phyloP scores from a whole-genome alignment of 768 basidiomycete species.

The Mrakia hoshinonis region DNA sequence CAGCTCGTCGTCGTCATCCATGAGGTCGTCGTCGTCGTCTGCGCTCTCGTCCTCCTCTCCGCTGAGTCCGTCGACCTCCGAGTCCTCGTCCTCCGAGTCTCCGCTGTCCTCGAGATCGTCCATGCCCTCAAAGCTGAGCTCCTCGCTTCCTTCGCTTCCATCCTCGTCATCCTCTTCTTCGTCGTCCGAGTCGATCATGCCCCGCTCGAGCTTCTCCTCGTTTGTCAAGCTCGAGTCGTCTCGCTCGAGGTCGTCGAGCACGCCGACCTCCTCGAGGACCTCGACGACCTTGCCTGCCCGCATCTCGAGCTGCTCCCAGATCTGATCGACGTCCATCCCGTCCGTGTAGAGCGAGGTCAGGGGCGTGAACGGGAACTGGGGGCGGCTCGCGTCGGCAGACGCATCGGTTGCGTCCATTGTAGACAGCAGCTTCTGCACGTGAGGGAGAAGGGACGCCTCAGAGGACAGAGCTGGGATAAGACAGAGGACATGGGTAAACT shows the following conservation, averaged over 20 bases:
- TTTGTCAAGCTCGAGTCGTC: constrained; percentile 35
- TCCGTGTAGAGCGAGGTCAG: constrained; percentile 56
- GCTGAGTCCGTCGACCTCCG: constrained; percentile 10
- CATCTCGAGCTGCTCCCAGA: constrained; percentile 92
- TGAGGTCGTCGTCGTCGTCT: constrained; percentile 30
- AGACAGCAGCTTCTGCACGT: constrained; percentile 57
- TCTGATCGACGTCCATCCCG: constrained; percentile 71
- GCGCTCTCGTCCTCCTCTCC: constrained; percentile 29
- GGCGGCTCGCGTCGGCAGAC: constrained; percentile 48
- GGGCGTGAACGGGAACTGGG: constrained; percentile 51
- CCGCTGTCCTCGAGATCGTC: constrained; percentile 27
- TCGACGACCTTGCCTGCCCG: constrained; percentile 61
- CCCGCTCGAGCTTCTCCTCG: constrained; percentile 33
- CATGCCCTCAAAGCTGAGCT: constrained; percentile 32
- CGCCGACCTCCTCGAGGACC: constrained; percentile 39
- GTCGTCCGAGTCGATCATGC: constrained; percentile 31
- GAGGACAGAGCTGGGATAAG: constrained; percentile 53
- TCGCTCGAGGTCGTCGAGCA: constrained; percentile 46
- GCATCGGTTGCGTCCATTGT: no score
- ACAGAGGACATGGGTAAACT: constrained; percentile 50
- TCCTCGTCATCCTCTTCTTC: constrained; percentile 41
- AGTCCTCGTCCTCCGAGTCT: constrained; percentile 34
- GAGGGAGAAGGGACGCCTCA: constrained; percentile 56
- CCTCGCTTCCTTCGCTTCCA: constrained; percentile 39
- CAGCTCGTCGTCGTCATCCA: constrained; percentile 31